phyloP scores from a whole-genome alignment of 495 filamentous ascomycete genomes.

The Terfezia boudieri region DNA sequence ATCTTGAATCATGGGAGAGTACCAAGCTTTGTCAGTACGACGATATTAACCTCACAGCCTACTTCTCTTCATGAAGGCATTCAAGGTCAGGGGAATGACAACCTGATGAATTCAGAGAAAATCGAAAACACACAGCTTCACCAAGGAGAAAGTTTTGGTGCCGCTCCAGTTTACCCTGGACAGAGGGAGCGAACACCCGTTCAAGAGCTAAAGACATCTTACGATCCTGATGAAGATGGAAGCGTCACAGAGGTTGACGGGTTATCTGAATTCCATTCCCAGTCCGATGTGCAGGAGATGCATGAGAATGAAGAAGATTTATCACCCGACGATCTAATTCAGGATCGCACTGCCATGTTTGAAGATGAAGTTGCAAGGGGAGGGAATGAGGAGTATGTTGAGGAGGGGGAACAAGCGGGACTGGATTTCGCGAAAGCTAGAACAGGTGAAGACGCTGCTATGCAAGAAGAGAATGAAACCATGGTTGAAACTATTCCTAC shows the following conservation, averaged over 20 bases:
- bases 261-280: not conserved
- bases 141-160: too few relatives aligned
- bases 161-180: too few relatives aligned
- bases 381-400: not conserved
- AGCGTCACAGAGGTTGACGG: not conserved
- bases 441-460: too few relatives aligned
- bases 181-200: not conserved
- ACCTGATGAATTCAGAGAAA: too few relatives aligned
- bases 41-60: not conserved
- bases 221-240: not conserved
- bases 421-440: not conserved
- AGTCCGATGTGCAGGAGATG: not conserved
- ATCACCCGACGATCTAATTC: not conserved
- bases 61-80: not conserved
- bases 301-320: not conserved
- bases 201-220: not conserved
- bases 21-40: not conserved
- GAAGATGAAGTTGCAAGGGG: not conserved
- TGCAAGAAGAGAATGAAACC: too few relatives aligned
- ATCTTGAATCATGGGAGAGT: not conserved
- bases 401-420: not conserved
- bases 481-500: too few relatives aligned
- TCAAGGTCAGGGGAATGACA: too few relatives aligned
- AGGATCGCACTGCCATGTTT: not conserved
- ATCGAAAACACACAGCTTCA: too few relatives aligned